A percentile compares a stretch with the other conserved stretches of the same genome.
Conservation (phyloP, 2,329 filamentous ascomycete genomes). For the Cercospora sp. region DNA sequence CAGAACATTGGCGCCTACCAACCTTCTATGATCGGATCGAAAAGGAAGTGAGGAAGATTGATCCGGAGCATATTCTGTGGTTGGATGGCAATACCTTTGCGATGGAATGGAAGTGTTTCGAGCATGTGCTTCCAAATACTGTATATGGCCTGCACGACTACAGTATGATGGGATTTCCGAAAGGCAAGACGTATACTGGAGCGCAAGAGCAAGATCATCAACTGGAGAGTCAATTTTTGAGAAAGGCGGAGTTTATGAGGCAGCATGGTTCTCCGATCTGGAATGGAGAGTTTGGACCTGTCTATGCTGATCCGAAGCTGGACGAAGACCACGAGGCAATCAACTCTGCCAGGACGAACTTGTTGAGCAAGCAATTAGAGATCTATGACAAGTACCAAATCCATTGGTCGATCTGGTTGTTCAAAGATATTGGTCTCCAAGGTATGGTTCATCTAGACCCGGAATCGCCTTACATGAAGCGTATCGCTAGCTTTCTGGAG, state of each 20-base stretch:
- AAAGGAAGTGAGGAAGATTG: constrained; percentile 48
- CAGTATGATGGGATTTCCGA: constrained; percentile 53
- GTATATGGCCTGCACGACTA: constrained; percentile 58
- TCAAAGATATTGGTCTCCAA: constrained; percentile 41
- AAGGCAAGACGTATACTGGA: constrained; percentile 45
- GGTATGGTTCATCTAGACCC: constrained; percentile 35
- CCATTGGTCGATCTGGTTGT: constrained; percentile 56
- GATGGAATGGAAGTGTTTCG: constrained; percentile 47
- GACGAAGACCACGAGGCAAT: constrained; percentile 42
- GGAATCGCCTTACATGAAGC: constrained; percentile 46
- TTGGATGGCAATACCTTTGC: constrained; percentile 41
- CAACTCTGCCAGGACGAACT: constrained; percentile 46
- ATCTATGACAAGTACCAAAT: constrained; percentile 56
- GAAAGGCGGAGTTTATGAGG: constrained; percentile 53
- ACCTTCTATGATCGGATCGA: constrained; percentile 51
- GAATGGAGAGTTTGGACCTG: constrained; percentile 54
- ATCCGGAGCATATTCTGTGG: constrained; percentile 51
- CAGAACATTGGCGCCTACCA: constrained; percentile 48
- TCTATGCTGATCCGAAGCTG: constrained; percentile 47
- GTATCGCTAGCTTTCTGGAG: constrained; percentile 54
- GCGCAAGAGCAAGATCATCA: constrained; percentile 47
- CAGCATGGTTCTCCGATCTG: constrained; percentile 48
- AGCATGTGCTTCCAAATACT: constrained; percentile 45
- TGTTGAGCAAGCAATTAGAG: constrained; percentile 49
- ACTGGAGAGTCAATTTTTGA: constrained; percentile 47